These are phyloP conservation scores for Podosphaera aphanis DNA, from an alignment of 2,329 filamentous ascomycete genomes.

Conservation along the genomic window DNA sequence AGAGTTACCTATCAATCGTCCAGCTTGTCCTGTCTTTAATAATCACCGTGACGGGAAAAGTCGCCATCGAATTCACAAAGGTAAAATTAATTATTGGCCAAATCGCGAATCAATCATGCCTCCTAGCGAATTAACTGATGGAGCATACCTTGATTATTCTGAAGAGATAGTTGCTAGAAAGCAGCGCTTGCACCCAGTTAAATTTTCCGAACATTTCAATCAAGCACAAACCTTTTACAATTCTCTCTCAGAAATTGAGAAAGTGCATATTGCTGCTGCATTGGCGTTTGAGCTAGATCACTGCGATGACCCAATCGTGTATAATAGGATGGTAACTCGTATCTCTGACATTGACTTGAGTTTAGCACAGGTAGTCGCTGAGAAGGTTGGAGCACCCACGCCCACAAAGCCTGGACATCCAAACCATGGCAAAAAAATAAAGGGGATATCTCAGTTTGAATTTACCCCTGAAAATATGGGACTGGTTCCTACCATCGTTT, in stretches of 20 bases:
- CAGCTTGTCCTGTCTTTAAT: constrained; percentile 52
- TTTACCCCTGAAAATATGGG: constrained; percentile 27
- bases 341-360: constrained; percentile 48
- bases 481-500: constrained; percentile 37
- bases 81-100: constrained; percentile 59
- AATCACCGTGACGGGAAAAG: constrained; percentile 52
- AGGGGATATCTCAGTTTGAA: constrained; percentile 44
- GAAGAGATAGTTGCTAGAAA: constrained; percentile 47
- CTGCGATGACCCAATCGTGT: constrained; percentile 58
- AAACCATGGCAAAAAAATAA: constrained; percentile 47
- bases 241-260: constrained; percentile 43
- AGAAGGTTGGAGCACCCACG: constrained; percentile 40
- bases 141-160: constrained; percentile 45
- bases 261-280: constrained; percentile 34
- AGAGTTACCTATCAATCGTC: constrained; percentile 54
- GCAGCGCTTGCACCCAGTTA: constrained; percentile 39
- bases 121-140: constrained; percentile 36
- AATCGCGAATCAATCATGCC: constrained; percentile 42
- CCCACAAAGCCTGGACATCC: constrained; percentile 27
- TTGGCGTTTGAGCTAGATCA: constrained; percentile 55
- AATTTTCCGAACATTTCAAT: constrained; percentile 56
- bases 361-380: constrained; percentile 44
- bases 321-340: constrained; percentile 42
- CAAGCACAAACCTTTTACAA: constrained; percentile 73
- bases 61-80: constrained; percentile 49